These are phyloP conservation scores for Domatiomyces globalis DNA, from an alignment of 2,329 filamentous ascomycete genomes.

Conservation along the genomic window DNA sequence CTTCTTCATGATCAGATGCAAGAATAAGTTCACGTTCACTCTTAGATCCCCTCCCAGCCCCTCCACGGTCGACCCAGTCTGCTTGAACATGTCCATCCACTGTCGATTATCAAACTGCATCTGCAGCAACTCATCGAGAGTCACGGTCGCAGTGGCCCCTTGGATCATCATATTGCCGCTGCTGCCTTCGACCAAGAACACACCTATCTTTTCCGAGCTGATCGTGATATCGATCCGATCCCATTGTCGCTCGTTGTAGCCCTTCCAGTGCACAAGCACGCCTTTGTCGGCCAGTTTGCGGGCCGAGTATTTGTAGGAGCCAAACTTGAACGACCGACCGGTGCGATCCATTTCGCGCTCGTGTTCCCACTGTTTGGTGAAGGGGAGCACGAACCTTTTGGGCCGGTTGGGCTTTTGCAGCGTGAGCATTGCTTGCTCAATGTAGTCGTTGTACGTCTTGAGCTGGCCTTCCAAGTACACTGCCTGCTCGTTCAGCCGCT, in stretches of 20 bases:
- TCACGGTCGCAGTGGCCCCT: conserved; percentile 73
- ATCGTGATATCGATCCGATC: conserved; percentile 90
- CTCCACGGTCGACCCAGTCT: neutral
- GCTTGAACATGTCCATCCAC: conserved; percentile 86
- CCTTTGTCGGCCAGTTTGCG: conserved; percentile 82
- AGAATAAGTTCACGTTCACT: conserved; percentile 88
- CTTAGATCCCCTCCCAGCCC: conserved; percentile 51
- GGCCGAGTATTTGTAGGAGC: conserved; percentile 92
- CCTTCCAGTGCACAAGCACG: conserved; percentile 81
- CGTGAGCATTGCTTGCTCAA: conserved; percentile 95
- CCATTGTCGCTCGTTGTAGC: conserved; percentile 70
- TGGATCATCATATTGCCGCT: conserved; percentile 91
- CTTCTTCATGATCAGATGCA: conserved; percentile 98
- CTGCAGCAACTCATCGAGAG: conserved; percentile 85
- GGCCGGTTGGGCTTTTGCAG: conserved; percentile 86
- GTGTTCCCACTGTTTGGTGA: conserved; percentile 98
- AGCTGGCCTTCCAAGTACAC: conserved; percentile 87
- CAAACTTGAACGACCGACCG: conserved; percentile 91
- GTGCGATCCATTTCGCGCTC: conserved; percentile 86
- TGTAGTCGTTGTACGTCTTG: conserved; percentile 97
- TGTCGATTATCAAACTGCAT: conserved; percentile 95
- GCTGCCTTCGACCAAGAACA: conserved; percentile 84
- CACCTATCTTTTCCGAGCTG: conserved; percentile 80
- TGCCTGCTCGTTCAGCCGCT: conserved; percentile 47
- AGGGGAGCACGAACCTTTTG: conserved; percentile 85